phyloP scores from a whole-genome alignment of 163 green algal species.

The Prototheca cutis region DNA sequence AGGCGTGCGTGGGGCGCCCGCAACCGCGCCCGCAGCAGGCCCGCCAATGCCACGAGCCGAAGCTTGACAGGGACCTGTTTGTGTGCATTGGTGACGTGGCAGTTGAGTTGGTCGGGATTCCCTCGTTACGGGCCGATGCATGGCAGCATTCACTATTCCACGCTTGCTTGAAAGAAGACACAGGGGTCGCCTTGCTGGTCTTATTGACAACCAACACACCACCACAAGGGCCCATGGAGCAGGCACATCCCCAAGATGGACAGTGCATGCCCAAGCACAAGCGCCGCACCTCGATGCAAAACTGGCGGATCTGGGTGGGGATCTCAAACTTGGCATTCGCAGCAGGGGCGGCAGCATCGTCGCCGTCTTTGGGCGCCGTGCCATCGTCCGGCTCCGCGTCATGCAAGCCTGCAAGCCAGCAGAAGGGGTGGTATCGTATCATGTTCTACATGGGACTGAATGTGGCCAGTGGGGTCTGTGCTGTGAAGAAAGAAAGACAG shows the following conservation, averaged over 20 bases:
- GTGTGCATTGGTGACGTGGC: neutral
- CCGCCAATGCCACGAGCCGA: constrained; percentile 59
- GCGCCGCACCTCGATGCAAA: constrained; percentile 56
- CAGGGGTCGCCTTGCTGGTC: neutral
- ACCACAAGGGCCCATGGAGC: too few species aligned
- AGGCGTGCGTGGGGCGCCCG: constrained; percentile 13
- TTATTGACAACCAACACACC: neutral
- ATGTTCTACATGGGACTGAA: too few species aligned
- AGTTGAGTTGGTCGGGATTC: too few species aligned
- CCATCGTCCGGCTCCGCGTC: neutral
- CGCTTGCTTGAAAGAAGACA: too few species aligned
- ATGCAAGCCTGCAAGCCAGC: neutral
- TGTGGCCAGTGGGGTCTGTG: too few species aligned
- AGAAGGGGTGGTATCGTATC: too few species aligned
- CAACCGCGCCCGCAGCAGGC: constrained; percentile 35
- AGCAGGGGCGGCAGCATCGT: neutral
- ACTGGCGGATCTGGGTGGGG: constrained; percentile 58
- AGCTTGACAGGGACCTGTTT: constrained; percentile 49
- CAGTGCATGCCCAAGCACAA: too few species aligned
- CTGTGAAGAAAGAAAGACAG: too few species aligned
- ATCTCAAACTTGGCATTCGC: constrained; percentile 27
- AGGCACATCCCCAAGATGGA: too few species aligned
- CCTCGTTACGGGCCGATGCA: too few species aligned
- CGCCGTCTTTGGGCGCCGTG: neutral
- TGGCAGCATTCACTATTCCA: too few species aligned